Conservation (phyloP, 768 basidiomycete species). For the Tylopilus balloui region DNA sequence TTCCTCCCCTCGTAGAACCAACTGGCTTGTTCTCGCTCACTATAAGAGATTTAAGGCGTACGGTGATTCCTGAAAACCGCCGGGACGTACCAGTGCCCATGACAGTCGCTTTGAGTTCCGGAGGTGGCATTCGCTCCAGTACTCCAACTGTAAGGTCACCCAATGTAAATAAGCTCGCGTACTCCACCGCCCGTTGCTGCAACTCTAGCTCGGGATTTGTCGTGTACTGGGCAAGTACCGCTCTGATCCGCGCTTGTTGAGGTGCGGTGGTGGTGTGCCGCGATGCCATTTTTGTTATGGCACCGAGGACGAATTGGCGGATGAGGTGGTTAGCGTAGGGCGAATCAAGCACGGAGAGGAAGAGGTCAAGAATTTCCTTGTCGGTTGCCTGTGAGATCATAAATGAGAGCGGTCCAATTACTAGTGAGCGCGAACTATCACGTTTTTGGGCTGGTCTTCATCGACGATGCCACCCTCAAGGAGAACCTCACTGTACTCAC, state of each 20-base stretch:
- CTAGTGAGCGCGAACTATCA: conserved; percentile 31
- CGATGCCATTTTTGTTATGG: conserved; percentile 86
- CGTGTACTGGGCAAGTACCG: conserved; percentile 74
- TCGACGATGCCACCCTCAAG: conserved; percentile 81
- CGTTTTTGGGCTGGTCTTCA: conserved; percentile 67
- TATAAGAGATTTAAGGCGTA: conserved; percentile 28
- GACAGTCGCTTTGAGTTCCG: conserved; percentile 95
- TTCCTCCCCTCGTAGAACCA: conserved; percentile 76
- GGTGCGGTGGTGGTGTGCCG: conserved; percentile 59
- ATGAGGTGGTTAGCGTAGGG: conserved; percentile 90
- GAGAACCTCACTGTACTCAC: conserved; percentile 91
- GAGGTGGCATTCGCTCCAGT: conserved; percentile 97
- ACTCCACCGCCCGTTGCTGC: conserved; percentile 95
- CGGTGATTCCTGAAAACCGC: not conserved
- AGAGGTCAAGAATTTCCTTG: conserved; percentile 78
- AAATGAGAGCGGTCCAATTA: not conserved
- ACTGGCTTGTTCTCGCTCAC: conserved; percentile 97
- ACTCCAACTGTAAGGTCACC: conserved; percentile 80
- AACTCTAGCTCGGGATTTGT: conserved; percentile 90
- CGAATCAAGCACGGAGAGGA: conserved; percentile 84
- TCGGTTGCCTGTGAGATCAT: conserved; percentile 56
- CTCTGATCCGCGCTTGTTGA: conserved; percentile 77
- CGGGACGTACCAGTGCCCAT: conserved; percentile 75
- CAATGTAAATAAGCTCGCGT: conserved; percentile 76
- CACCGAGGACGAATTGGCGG: conserved; percentile 88